Base-by-base conservation (phyloP, 1,284 basidiomycete genomes). In the Irpex sp. region DNA sequence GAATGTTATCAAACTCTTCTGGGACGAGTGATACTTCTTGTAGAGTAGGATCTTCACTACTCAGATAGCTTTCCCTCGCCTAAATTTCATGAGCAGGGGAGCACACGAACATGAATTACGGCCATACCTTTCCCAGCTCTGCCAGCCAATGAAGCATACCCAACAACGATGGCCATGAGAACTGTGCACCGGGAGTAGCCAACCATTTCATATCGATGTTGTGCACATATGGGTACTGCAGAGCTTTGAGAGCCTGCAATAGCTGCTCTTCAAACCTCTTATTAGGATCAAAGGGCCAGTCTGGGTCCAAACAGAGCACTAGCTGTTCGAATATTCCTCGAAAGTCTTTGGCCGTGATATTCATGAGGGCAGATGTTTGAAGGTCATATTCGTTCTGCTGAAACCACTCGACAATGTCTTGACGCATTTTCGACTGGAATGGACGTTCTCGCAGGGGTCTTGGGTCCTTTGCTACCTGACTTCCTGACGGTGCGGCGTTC, bases 91-190 rank as follows among this genome's bases (percentile, higher is more conserved):
- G 13, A 19, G 17, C 4, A 43, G 13, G 19, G 11, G 56, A 17
- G 57, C 26, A 49, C 43, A 39, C 55, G 21, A 46, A 21, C 46
- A 49, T 17, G 39, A 36, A 55, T 50, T 47, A 26, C 13, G 1
- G 31, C 3, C 49, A 50, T 63, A 93, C 93, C 78, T 87, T 89
- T 69, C 88, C 88, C 66, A 93, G 75, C 68, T 94, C 90, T 1
- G 90, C 89, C 13, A 97, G 77, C 95, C 94, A 97, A 73, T 94
- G 90, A 55, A 97, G 72, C 71, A 93, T 90, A 19, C 90, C 94
- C 15, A 95, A 77, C 15, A 95, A 73, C 13, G 83, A 78, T 0
- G 92, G 92, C 95, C 94, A 96, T 15, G 89, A 87, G 73, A 92
- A 90, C 78, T 90, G 88, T 63, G 88, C 90, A 0, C 92, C 93